Base-by-base conservation (phyloP, 768 basidiomycete genomes). In the Mycena kentingensis region DNA sequence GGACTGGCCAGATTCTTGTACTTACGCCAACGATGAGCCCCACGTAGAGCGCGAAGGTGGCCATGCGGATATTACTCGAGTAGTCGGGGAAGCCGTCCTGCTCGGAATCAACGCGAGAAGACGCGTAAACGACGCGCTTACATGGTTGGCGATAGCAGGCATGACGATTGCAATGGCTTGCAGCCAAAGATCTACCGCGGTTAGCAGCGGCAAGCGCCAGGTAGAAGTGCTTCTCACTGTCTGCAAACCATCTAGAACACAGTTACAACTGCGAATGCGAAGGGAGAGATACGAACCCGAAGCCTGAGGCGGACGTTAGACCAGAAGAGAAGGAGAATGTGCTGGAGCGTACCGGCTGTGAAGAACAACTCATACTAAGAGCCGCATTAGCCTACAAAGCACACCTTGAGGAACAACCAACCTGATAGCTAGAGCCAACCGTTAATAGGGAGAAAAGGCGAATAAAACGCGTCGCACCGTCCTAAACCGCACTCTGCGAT, bases 21-120 rank as follows among this genome's bases (percentile, higher is more conserved):
- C 64, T 67, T 25, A 75, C 73, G n/a, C 74, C 74, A 4, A 69
- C 64, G 15, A 76, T 74, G 41, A 76, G 49, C 0, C 75, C 74
- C 5, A 67, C 67, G 50, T 73, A 76, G 18, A 75, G 65, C 0
- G 71, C 71, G 35, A 74, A 58, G 4, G 57, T 58, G 4, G 60
- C 19, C 73, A 72, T 16, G 63, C 71, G 61, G 67, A 73, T 54
- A 71, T 73, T 51, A 70, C 42, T 32, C 44, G 63, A 48, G 19
- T 58, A 58, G 46, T 58, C 26, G 28, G 57, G 57, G 22, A 58
- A 58, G 49, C 54, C 54, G 41, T 54, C 39, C 57, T 58, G 35
- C 7, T 51, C 38, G 8, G 68, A 70, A 53, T 70, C 61, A 38
- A 70, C 51, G 24, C 72, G 67, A 34, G 55, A 54, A 16, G 62